Percentiles rank a stretch among this genome's conserved stretches.
These are phyloP conservation scores for Prosopis cineraria DNA, from an alignment of 306 rosid species.

Conservation along the genomic window DNA sequence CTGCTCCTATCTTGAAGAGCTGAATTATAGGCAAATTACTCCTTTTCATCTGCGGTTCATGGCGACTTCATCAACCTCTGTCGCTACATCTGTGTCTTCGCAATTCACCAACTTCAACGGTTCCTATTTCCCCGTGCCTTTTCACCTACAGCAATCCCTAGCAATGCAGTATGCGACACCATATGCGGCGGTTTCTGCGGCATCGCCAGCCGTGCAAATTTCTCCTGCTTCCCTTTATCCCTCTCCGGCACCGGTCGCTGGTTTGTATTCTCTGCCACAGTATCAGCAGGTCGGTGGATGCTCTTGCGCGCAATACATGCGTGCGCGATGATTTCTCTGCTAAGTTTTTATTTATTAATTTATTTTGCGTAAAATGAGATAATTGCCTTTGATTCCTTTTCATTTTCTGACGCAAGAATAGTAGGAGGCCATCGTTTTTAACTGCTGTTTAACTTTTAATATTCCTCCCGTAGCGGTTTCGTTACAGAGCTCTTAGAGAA, in stretches of 20 bases:
- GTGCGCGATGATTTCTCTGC: background rate
- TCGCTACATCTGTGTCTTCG: slow-evolving; percentile 41
- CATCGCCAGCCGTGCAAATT: slow-evolving; percentile 34
- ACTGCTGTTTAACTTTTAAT: background rate
- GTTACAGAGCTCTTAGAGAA: background rate
- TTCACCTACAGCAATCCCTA: slow-evolving; percentile 78
- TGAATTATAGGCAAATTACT: background rate
- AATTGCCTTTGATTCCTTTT: background rate
- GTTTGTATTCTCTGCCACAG: slow-evolving; percentile 64
- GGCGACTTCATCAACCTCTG: slow-evolving; percentile 55
- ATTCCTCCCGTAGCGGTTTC: background rate
- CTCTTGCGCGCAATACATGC: background rate
- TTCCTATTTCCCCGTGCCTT: slow-evolving; percentile 76
- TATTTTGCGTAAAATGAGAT: background rate
- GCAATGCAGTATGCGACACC: slow-evolving; percentile 56
- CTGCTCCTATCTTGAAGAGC: background rate
- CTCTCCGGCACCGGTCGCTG: slow-evolving; percentile 46
- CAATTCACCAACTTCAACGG: slow-evolving; percentile 63
- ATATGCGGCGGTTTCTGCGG: slow-evolving; percentile 51
- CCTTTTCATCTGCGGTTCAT: slow-evolving; percentile 28
- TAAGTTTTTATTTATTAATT: background rate
- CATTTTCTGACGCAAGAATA: background rate
- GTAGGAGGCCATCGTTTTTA: background rate
- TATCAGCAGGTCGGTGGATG: slow-evolving; percentile 62
- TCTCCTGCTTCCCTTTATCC: slow-evolving; percentile 44